Evolutionary conservation across 805 yeast genomes (phyloP).

Genomic region (Ogataea philodendri): DNA sequence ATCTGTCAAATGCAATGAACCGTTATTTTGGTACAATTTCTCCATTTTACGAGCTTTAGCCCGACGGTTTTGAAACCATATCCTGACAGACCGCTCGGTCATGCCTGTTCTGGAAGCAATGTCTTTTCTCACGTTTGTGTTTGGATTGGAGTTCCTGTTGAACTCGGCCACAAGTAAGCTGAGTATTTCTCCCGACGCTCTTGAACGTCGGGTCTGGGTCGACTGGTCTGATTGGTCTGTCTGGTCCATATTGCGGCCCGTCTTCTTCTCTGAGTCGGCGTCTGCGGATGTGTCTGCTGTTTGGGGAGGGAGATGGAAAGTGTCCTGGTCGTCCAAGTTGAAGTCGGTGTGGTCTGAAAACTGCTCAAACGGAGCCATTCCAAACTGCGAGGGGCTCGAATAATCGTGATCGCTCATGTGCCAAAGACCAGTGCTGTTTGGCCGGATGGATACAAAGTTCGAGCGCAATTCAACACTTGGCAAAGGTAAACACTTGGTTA

Average conservation of each 20-base stretch:
- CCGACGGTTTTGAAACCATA: conserved; percentile 90
- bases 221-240: too few relatives aligned
- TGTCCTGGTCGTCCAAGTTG: conserved; percentile 4
- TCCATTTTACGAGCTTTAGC: conserved; percentile 73
- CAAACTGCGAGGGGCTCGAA: conserved; percentile 9
- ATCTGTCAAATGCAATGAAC: conserved; percentile 1
- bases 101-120: conserved; percentile 72
- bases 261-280: conserved; percentile 1
- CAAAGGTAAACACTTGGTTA: conserved; percentile 10
- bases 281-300: conserved; percentile 7
- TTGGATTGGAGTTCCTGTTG: conserved; percentile 70
- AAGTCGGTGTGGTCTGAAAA: conserved; percentile 6
- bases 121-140: conserved; percentile 63
- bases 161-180: conserved; percentile 68
- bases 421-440: neutral
- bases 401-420: conserved; percentile 7
- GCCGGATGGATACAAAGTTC: neutral
- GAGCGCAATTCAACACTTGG: conserved; percentile 1
- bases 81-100: conserved; percentile 85
- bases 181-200: conserved; percentile 65
- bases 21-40: conserved; percentile 37
- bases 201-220: conserved; percentile 31
- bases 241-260: too few relatives aligned
- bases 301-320: conserved; percentile 1
- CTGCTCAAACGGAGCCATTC: conserved; percentile 3